Evolutionary conservation across 2,329 filamentous ascomycete genomes (phyloP), one percentile per base, ranked within the genome.

Genomic region (Cercospora berteroae): DNA sequence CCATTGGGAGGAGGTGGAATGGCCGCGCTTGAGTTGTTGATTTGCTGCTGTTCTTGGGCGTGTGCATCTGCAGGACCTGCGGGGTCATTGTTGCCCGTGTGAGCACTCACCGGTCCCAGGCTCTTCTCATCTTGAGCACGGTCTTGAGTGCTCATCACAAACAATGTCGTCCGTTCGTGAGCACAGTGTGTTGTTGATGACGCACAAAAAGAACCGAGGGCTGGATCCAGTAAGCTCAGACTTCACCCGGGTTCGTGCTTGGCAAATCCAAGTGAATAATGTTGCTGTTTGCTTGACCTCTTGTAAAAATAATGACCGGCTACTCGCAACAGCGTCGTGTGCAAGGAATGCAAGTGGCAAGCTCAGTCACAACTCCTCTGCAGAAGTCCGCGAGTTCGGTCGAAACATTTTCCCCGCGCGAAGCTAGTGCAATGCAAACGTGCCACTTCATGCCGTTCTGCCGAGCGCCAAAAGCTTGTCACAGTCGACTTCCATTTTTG

Each of bases 1-100:
- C 88, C 88, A 74, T 77, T 87, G 79, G 69, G 69, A 10, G 70
- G 67, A 29, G 69, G 67, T 27, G 67, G 56, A 8, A 61, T 57
- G 36, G n/a, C 31, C 18, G 55, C 16, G 8, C 16, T 58, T 58
- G 31, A 9, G 29, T 58, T 20, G 13, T 23, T 9, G 59, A n/a
- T 60, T 61, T 60, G 12, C 23, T 55, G 23, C 48, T 29, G 16
- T 42, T 42, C 36, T 42, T 42, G 36, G 36, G 36, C 48, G 0
- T 55, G 48, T 25, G 48, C 23, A 55, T n/a, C 25, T 55, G 48
- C 48, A 25, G 4, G 20, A 55, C 5, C n/a, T 42, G 36, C 20
- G 9, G 48, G 48, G 10, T 58, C 27, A 58, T 20, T 55, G 44
- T 25, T 20, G n/a, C 16, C 16, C 29, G 16, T 63, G 27, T 63